Base-by-base conservation (phyloP, 257 asterid genomes). In the Scutellaria galericulata region DNA sequence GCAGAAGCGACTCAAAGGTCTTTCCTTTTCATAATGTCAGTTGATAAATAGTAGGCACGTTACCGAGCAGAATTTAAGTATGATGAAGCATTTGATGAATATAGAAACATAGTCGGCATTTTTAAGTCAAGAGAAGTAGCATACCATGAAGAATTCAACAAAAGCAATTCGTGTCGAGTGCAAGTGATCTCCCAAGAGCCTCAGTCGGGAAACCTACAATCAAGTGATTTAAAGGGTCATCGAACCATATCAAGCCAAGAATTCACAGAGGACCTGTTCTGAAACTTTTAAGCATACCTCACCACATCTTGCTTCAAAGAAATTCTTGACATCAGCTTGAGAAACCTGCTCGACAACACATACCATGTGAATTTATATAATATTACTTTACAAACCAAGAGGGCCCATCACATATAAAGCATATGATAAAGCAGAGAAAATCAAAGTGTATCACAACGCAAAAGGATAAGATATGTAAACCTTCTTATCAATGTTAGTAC, bases 401-500 rank as follows among this genome's bases (percentile, higher is more conserved):
- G 24, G 37, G 68, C 66, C 27, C 3, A 40, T 6, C 35, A 54
- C 10, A 5, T 12, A 5, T 12, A 15, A 60, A 40, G 27, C 24
- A 66, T 4, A 71, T 1, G 45, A 52, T 9, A 55, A 55, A 20
- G n/a, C 1, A 2, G 35, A 55, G 13, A 42, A 72, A 75, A 48
- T 20, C 12, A 18, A 39, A 60, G 60, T 57, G 62, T 18, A 13
- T 48, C 1, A 31, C 9, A 68, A 54, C 12, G 24, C 53, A 42
- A 66, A 45, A 44, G 14, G 58, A 48, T 76, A 59, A 18, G 12
- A 66, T 46, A 50, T n/a, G 40, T n/a, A 7, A 77, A 93, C 98
- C 95, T 81, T 91, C 84, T 89, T 93, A 80, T 93, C 97, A 66
- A 93, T 91, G 83, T 93, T 91, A 66, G 98, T 93, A 84, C 97